phyloP scores from a whole-genome alignment of 2,329 filamentous ascomycete genomes.

The Zarea fungicola region DNA sequence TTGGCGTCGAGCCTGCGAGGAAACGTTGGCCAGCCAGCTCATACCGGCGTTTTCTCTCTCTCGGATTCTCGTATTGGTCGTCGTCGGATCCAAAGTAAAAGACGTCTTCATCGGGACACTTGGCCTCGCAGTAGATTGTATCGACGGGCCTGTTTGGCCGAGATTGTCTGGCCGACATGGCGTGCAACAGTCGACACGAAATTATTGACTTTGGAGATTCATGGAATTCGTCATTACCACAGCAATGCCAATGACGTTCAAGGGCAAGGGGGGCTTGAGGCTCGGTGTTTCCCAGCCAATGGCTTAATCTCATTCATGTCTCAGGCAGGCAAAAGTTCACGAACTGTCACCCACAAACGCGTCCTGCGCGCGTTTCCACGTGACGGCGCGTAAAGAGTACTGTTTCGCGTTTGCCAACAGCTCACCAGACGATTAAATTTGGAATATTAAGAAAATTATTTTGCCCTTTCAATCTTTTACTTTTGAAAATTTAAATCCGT shows the following conservation, averaged over 20 bases:
- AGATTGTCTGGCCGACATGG: neutral
- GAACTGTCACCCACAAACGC: slow-evolving; percentile 19
- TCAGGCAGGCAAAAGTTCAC: neutral
- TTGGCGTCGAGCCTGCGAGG: slow-evolving; percentile 49
- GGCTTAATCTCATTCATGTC: neutral
- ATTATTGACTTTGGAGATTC: neutral
- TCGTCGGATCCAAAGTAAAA: slow-evolving; percentile 54
- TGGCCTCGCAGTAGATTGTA: slow-evolving; percentile 42
- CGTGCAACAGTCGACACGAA: neutral
- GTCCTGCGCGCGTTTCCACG: slow-evolving; percentile 28
- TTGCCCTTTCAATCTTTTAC: too few relatives aligned
- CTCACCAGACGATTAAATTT: too few relatives aligned
- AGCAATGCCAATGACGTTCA: neutral
- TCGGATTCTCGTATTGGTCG: slow-evolving; percentile 44
- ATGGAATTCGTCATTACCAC: neutral
- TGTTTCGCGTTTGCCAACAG: neutral
- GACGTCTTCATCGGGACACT: slow-evolving; percentile 38
- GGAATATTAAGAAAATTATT: too few relatives aligned
- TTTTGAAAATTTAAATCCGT: too few relatives aligned
- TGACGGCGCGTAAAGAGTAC: slow-evolving; percentile 29
- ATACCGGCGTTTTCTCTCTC: slow-evolving; percentile 46
- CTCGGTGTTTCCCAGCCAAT: neutral
- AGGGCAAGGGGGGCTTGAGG: neutral
- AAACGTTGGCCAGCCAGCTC: slow-evolving; percentile 56
- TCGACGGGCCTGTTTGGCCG: slow-evolving; percentile 23